phyloP scores from a whole-genome alignment of 257 asterid genomes.

The Orobanche coerulescens region DNA sequence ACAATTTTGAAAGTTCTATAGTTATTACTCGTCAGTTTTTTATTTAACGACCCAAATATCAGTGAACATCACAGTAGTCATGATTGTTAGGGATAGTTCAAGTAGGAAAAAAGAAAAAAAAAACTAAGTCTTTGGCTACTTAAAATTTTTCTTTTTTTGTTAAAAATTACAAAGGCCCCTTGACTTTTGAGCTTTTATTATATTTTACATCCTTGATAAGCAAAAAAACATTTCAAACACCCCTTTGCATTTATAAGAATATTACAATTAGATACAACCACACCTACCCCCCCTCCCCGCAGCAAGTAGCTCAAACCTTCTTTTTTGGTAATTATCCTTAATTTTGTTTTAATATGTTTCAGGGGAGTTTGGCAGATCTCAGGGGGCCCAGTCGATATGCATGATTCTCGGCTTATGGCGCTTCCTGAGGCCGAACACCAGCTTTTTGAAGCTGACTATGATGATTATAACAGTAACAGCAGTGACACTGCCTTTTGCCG shows the following conservation, averaged over 20 bases:
- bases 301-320: no score
- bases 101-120: no score
- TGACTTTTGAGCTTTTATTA: no score
- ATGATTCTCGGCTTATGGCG: conserved; percentile 81
- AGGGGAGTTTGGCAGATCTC: conserved; percentile 96
- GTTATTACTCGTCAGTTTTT: neutral
- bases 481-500: conserved; percentile 93
- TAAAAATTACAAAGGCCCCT: no score
- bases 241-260: neutral
- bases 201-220: no score
- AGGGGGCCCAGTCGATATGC: conserved; percentile 69
- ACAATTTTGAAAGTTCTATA: neutral
- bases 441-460: conserved; percentile 84
- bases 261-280: no score
- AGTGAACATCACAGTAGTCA: conserved; percentile 1
- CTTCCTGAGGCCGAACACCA: conserved; percentile 95
- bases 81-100: no score
- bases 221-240: neutral
- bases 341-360: conserved; percentile 11
- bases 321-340: neutral
- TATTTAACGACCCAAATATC: neutral
- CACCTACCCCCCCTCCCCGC: no score
- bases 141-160: no score
- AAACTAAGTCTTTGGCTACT: no score
- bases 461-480: conserved; percentile 66